Conservation (phyloP, 495 filamentous ascomycete genomes). For the Copromyces sp. region DNA sequence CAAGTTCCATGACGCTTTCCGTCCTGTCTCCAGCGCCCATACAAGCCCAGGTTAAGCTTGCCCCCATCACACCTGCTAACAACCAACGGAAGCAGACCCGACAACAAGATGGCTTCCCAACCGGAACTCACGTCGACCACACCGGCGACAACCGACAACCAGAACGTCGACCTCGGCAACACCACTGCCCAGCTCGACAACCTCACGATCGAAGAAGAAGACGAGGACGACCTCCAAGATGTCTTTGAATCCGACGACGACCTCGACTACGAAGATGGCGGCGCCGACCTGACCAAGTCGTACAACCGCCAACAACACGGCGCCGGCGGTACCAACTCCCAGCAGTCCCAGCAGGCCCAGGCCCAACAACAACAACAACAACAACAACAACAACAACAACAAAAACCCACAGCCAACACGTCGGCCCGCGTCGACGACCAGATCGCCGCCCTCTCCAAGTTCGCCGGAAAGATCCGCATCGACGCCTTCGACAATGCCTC, state of each 20-base stretch:
- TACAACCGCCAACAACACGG: constrained; percentile 76
- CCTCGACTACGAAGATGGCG: constrained; percentile 49
- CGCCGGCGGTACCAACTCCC: constrained; percentile 12
- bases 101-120: constrained; percentile 5
- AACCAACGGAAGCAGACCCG: neutral
- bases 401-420: constrained; percentile 76
- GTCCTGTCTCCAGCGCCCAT: neutral
- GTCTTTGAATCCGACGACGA: constrained; percentile 47
- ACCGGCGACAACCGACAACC: constrained; percentile 8
- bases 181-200: constrained; percentile 18
- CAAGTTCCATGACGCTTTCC: neutral
- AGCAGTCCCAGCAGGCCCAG: neutral
- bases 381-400: neutral
- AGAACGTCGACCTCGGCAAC: constrained; percentile 26
- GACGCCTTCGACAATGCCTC: constrained; percentile 51
- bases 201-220: constrained; percentile 23
- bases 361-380: constrained; percentile 23
- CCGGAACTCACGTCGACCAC: constrained; percentile 5
- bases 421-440: constrained; percentile 75
- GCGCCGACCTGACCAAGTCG: constrained; percentile 70
- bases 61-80: neutral
- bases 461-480: constrained; percentile 82
- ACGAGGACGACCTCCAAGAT: constrained; percentile 34
- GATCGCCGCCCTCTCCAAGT: constrained; percentile 67
- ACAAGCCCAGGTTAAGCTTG: neutral